These are phyloP conservation scores for Quercus engelmannii DNA, from an alignment of 306 rosid species.

Conservation along the genomic window DNA sequence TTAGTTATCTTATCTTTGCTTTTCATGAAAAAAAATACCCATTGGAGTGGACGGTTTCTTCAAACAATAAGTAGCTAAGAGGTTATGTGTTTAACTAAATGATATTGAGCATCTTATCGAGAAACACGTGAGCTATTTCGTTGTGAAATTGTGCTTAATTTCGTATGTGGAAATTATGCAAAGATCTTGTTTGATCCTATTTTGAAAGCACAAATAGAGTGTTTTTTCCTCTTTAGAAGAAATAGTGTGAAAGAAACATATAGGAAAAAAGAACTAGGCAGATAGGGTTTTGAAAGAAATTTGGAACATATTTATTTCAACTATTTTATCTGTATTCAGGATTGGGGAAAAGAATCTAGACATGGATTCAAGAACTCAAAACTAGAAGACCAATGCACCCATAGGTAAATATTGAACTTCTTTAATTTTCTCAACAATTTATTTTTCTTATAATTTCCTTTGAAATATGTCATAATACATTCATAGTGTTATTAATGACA, in stretches of 20 bases:
- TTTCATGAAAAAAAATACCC: constrained; percentile 4
- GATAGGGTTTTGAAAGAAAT: too few relatives aligned
- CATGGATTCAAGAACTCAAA: constrained; percentile 66
- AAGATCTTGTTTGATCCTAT: too few relatives aligned
- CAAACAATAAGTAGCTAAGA: constrained; percentile 1
- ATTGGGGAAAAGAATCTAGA: constrained; percentile 67
- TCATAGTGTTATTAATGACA: neutral
- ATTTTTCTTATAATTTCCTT: neutral
- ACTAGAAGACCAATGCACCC: constrained; percentile 71
- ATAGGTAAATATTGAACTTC: constrained; percentile 18
- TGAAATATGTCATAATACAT: neutral
- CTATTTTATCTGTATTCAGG: constrained; percentile 31
- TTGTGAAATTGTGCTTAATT: too few relatives aligned
- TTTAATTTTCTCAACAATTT: neutral
- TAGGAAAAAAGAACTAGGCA: too few relatives aligned
- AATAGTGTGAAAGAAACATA: too few relatives aligned
- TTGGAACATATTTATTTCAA: too few relatives aligned
- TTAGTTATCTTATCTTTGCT: too few relatives aligned
- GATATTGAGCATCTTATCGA: neutral
- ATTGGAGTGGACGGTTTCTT: constrained; percentile 16
- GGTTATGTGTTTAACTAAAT: neutral
- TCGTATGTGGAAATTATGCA: too few relatives aligned
- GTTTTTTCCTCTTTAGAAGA: too few relatives aligned
- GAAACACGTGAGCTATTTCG: too few relatives aligned
- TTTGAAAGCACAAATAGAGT: too few relatives aligned